Percentiles rank a stretch among this genome's conserved stretches.
Evolutionary conservation across 2,329 filamentous ascomycete species (phyloP).

Genomic region (Nakataea oryzae): DNA sequence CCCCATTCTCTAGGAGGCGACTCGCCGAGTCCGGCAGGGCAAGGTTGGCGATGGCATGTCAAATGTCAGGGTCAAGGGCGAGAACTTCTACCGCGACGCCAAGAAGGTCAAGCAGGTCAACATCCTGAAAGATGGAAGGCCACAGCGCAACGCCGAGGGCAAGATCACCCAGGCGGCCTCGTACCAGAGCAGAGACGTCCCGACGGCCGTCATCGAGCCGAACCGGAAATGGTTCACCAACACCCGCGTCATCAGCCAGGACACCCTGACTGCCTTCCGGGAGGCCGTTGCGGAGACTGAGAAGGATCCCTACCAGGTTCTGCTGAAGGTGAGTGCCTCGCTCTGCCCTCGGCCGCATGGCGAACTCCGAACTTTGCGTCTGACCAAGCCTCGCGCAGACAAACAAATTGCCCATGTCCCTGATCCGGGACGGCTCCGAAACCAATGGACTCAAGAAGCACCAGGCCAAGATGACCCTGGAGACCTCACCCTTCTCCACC

Average conservation of each 20-base stretch:
- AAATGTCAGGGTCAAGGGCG: slow-evolving; percentile 89
- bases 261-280: slow-evolving; percentile 61
- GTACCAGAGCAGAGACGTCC: slow-evolving; percentile 62
- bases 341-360: too few species aligned
- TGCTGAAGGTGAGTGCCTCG: slow-evolving; percentile 54
- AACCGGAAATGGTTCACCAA: slow-evolving; percentile 98
- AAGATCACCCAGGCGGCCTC: slow-evolving; percentile 58
- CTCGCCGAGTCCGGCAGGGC: slow-evolving; percentile 73
- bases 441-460: slow-evolving; percentile 86
- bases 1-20: slow-evolving; percentile 51
- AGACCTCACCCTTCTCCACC: slow-evolving; percentile 74
- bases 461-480: slow-evolving; percentile 80
- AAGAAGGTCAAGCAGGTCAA: slow-evolving; percentile 48
- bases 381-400: background rate
- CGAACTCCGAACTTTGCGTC: background rate
- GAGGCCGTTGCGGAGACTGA: slow-evolving; percentile 86
- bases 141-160: slow-evolving; percentile 71
- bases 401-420: slow-evolving; percentile 90
- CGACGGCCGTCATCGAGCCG: slow-evolving; percentile 81
- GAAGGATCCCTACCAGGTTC: slow-evolving; percentile 81
- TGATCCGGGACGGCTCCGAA: slow-evolving; percentile 71
- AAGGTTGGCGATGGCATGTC: slow-evolving; percentile 77
- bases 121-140: slow-evolving; percentile 53
- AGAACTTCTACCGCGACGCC: slow-evolving; percentile 80
- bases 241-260: slow-evolving; percentile 80